Evolutionary conservation across 768 basidiomycete species (phyloP), one percentile per base, ranked within the genome.

Genomic region (Boletus rex-veris): DNA sequence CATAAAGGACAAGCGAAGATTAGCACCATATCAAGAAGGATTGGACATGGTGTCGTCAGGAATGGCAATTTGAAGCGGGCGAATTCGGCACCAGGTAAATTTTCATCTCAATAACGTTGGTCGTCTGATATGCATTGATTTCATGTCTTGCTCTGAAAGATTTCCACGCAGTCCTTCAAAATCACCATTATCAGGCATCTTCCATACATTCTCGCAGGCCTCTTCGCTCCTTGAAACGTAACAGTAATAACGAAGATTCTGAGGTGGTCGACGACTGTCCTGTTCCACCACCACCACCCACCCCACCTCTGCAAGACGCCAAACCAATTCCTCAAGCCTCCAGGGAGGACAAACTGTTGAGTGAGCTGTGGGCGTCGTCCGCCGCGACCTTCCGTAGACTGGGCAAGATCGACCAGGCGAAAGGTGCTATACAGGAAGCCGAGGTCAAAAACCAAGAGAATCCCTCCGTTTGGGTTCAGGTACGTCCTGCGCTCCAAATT

Each of bases 391-490:
- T 98, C 74, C 78, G 97, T 43, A 75, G 97, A 54, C 74, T 89
- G 50, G 91, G 91, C 11, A 93, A 93, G 73, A 80, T 91, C 50
- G 95, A 97, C 54, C 92, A 98, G 62, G 86, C 90, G 1, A 83
- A 84, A 47, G 95, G 85, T 11, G 87, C 96, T 3, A 93, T 98
- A 42, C 92, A 93, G 66, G 96, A 99, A 71, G 97, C 96, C 0
- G 96, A 99, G 67, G 84, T 88, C 4, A 78, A 82, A 58, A 92
- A 96, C 65, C 87, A 91, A 58, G 80, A 81, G 24, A 94, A 96
- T 68, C 83, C 91, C 4, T 85, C 83, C 26, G 92, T 98, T 15
- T 98, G 94, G 94, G 88, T 96, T 7, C 95, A 98, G 81, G 92
- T 96, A 59, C 52, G 81, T 66, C 42, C 11, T 21, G 4, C 18